Conservation (phyloP, 1,139 yeast genomes). For the Blastobotrys niveus region DNA sequence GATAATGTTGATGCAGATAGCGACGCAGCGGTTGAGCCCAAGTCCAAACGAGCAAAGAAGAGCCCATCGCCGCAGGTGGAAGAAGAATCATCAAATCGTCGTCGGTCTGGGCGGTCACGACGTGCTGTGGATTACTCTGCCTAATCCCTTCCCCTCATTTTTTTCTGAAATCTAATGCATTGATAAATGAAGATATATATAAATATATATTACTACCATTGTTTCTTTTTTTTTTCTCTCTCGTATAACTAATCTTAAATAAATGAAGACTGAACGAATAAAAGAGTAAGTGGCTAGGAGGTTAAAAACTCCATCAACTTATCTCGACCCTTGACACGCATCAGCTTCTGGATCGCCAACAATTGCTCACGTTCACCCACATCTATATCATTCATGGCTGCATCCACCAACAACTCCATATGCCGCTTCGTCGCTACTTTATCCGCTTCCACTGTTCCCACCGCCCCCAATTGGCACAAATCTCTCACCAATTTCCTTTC, state of each 20-base stretch:
- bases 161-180: neutral
- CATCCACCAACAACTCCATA: conserved; percentile 39
- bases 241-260: too few species aligned
- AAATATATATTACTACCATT: neutral
- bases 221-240: neutral
- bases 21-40: too few species aligned
- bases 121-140: neutral
- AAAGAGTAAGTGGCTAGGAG: too few species aligned
- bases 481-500: conserved; percentile 36
- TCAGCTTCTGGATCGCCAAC: conserved; percentile 50
- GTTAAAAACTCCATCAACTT: conserved; percentile 55
- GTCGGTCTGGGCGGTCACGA: conserved; percentile 10
- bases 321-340: conserved; percentile 65
- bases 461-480: conserved; percentile 28
- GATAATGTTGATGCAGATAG: neutral
- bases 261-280: too few species aligned
- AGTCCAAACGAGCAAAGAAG: neutral
- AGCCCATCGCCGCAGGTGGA: neutral
- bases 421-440: conserved; percentile 28
- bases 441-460: conserved; percentile 25
- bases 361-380: conserved; percentile 49
- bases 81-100: conserved; percentile 4
- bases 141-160: neutral
- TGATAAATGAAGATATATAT: conserved; percentile 2
- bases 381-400: conserved; percentile 27